Percentiles rank a stretch among this genome's conserved stretches.
phyloP scores from a whole-genome alignment of 257 asterid species.

The Nicotiana attenuata region DNA sequence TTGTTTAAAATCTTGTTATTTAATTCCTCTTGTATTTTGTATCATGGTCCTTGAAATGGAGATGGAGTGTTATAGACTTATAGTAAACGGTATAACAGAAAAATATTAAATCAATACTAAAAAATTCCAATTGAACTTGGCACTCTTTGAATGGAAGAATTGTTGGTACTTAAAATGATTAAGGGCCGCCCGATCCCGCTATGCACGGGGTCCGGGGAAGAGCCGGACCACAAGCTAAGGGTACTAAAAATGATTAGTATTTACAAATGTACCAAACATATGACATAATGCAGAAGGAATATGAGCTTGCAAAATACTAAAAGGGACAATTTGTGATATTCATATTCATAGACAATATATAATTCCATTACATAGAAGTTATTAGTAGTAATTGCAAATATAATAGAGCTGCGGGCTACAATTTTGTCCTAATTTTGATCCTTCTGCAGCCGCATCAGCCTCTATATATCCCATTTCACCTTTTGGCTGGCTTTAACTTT shows the following conservation, averaged over 20 bases:
- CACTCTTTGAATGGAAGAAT: background rate
- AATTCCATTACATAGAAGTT: background rate
- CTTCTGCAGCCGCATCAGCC: slow-evolving; percentile 39
- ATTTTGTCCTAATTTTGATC: background rate
- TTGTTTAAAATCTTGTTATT: background rate
- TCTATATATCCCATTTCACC: background rate
- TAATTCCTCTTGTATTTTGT: background rate
- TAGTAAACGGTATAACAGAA: background rate
- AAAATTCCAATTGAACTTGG: background rate
- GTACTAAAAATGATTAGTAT: background rate
- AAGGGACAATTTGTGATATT: background rate
- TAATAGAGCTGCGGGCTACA: slow-evolving; percentile 41
- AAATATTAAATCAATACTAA: background rate
- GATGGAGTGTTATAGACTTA: background rate
- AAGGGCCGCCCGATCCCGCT: too few species aligned
- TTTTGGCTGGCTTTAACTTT: background rate
- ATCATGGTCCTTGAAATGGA: background rate
- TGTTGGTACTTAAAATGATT: background rate
- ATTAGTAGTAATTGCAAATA: background rate
- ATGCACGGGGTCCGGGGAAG: too few species aligned
- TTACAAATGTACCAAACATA: background rate
- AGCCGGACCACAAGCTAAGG: too few species aligned
- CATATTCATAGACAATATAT: background rate
- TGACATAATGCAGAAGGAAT: background rate
- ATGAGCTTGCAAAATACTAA: background rate